Evolutionary conservation across 257 asterid genomes (phyloP).

Genomic region (Solanum pennellii): DNA sequence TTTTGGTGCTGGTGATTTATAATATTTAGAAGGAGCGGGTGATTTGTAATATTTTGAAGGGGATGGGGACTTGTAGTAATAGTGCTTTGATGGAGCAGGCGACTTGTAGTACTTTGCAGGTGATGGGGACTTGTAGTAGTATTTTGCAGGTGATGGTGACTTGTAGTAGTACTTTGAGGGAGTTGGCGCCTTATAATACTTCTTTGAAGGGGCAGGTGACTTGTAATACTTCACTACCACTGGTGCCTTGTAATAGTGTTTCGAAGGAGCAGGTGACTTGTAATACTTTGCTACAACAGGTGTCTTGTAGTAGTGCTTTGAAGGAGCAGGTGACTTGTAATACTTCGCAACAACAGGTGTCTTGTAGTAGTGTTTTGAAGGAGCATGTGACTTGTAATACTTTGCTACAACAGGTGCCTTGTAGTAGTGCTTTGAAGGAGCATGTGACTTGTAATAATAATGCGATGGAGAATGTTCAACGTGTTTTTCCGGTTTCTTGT

Average conservation of each 20-base stretch:
- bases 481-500: not conserved
- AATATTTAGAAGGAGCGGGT: too few species aligned
- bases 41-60: too few species aligned
- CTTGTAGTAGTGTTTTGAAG: not conserved
- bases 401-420: not conserved
- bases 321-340: not conserved
- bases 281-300: not conserved
- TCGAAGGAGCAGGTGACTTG: not conserved
- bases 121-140: not conserved
- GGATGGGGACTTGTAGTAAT: too few species aligned
- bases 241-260: not conserved
- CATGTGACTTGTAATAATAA: not conserved
- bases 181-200: not conserved
- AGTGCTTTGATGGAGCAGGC: not conserved
- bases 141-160: not conserved
- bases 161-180: not conserved
- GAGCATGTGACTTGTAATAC: not conserved
- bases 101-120: too few species aligned
- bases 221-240: too few species aligned
- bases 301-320: not conserved
- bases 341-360: rapidly evolving
- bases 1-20: too few species aligned
- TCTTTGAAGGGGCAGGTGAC: not conserved
- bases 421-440: not conserved
- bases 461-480: not conserved